These are phyloP conservation scores for Zalaria obscura DNA, from an alignment of 2,329 filamentous ascomycete genomes.

Conservation along the genomic window DNA sequence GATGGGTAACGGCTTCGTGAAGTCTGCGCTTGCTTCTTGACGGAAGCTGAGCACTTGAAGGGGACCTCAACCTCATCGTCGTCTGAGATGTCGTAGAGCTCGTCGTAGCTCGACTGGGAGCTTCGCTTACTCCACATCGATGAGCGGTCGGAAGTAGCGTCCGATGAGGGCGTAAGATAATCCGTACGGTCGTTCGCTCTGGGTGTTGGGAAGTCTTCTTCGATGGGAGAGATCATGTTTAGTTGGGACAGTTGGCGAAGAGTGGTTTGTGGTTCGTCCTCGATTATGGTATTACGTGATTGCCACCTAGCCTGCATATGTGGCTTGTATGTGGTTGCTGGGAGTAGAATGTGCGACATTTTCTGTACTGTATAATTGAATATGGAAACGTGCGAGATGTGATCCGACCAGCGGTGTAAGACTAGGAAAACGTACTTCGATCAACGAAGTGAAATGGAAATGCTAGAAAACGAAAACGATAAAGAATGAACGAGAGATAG, in stretches of 20 bases:
- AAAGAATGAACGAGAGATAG: slow-evolving; percentile 2
- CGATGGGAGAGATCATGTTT: slow-evolving; percentile 27
- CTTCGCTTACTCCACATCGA: slow-evolving; percentile 47
- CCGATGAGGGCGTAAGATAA: slow-evolving; percentile 38
- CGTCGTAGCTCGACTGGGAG: slow-evolving; percentile 63
- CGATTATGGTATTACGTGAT: slow-evolving; percentile 51
- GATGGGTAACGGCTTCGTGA: slow-evolving; percentile 37
- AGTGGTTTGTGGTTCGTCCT: slow-evolving; percentile 33
- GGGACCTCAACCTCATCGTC: slow-evolving; percentile 50
- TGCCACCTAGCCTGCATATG: slow-evolving; percentile 44
- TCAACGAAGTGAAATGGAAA: slow-evolving; percentile 24
- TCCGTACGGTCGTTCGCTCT: slow-evolving; percentile 32
- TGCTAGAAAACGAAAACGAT: not conserved
- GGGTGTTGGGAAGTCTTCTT: slow-evolving; percentile 57
- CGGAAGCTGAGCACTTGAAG: slow-evolving; percentile 37
- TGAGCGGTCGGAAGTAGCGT: slow-evolving; percentile 20
- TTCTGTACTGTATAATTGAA: slow-evolving; percentile 7
- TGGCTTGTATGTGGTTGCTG: slow-evolving; percentile 36
- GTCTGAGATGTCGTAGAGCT: slow-evolving; percentile 76
- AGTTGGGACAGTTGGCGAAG: slow-evolving; percentile 16
- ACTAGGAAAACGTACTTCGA: slow-evolving; percentile 22
- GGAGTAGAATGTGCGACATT: slow-evolving; percentile 35
- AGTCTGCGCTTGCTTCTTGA: slow-evolving; percentile 24
- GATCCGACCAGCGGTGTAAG: slow-evolving; percentile 30
- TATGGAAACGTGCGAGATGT: slow-evolving; percentile 6